Base-by-base conservation (phyloP, 2,329 filamentous ascomycete species). In the Cytospora schulzeri region DNA sequence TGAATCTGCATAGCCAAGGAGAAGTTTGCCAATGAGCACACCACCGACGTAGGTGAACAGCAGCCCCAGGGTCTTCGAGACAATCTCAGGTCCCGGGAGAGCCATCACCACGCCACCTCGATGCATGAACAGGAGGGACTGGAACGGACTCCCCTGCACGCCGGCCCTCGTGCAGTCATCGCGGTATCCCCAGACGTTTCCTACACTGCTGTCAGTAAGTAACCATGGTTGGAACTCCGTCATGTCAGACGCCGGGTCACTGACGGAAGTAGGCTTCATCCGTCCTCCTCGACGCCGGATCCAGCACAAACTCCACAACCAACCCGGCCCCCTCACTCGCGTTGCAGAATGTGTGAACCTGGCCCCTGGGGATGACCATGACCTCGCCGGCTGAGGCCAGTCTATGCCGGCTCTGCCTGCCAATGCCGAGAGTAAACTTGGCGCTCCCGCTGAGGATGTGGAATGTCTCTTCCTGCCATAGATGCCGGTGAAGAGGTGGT, bases 221-320 rank as follows among this genome's bases (percentile, higher is more conserved):
- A n/a, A n/a, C n/a, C n/a, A n/a, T 9, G 19, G 28, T 31, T 9
- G 9, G 12, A 29, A 19, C 19, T 54, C 14, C 24, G 53, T 19
- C 26, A 19, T 26, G 29, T 3, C 19, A 26, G 12, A 1, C 29
- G 38, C 11, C 15, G 7, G 12, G n/a, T 24, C 7, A 52, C 65
- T 52, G 24, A 66, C 65, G 55, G 29, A 66, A 62, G 38, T 64
- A 66, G 15, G 62, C 62, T 45, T 66, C 65, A 24, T 66, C 65
- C 28, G 59, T 57, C 5, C 45, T 38, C 54, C 52, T 57, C 12
- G 54, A 57, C 2, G 53, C 57, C 6, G 65, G 65, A 11, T 65
- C 57, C 33, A 66, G 50, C 29, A 48, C 52, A 41, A 65, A 64
- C 57, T 66, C 65, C n/a, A 66, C 48, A 5, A 54, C 52, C 57